These are phyloP conservation scores for Xylaria bambusicola DNA, from an alignment of 495 filamentous ascomycete genomes.

Conservation along the genomic window DNA sequence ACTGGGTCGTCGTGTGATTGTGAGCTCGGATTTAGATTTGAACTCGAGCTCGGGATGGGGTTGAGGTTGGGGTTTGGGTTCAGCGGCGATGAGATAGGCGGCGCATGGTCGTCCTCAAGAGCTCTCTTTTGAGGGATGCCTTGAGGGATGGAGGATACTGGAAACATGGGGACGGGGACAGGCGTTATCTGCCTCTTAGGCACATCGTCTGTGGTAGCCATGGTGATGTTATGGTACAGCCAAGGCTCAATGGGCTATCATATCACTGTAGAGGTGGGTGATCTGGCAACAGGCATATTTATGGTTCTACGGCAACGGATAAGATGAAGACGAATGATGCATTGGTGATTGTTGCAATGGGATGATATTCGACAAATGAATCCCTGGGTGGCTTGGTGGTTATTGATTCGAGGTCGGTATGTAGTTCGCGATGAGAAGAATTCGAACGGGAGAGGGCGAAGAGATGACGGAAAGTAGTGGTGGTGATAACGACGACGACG, in stretches of 20 bases:
- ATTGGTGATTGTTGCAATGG: not conserved
- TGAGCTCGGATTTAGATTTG: slow-evolving; percentile 34
- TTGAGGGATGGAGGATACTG: slow-evolving; percentile 54
- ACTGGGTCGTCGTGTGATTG: slow-evolving; percentile 39
- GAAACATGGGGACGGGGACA: slow-evolving; percentile 32
- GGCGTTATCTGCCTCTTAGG: slow-evolving; percentile 47
- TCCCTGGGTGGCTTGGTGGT: too few species aligned
- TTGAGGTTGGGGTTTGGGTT: slow-evolving; percentile 54
- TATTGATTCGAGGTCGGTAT: too few species aligned
- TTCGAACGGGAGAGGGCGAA: too few species aligned
- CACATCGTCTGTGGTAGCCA: slow-evolving; percentile 41
- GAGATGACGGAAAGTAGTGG: too few species aligned
- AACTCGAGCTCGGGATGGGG: slow-evolving; percentile 29
- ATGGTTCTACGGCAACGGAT: not conserved
- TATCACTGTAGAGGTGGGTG: not conserved
- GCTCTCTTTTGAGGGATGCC: slow-evolving; percentile 64
- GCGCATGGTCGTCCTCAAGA: slow-evolving; percentile 55
- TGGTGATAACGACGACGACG: too few species aligned
- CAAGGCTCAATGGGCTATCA: not conserved
- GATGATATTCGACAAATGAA: not conserved
- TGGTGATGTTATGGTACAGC: slow-evolving; percentile 16
- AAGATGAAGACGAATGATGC: not conserved
- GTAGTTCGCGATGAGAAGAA: too few species aligned
- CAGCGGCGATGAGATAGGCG: slow-evolving; percentile 62
- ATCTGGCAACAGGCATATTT: slow-evolving; percentile 7